A percentile compares a stretch with the other conserved stretches of the same genome.
Evolutionary conservation across 805 yeast genomes (phyloP).

Genomic region (Scheffersomyces spartinae): DNA sequence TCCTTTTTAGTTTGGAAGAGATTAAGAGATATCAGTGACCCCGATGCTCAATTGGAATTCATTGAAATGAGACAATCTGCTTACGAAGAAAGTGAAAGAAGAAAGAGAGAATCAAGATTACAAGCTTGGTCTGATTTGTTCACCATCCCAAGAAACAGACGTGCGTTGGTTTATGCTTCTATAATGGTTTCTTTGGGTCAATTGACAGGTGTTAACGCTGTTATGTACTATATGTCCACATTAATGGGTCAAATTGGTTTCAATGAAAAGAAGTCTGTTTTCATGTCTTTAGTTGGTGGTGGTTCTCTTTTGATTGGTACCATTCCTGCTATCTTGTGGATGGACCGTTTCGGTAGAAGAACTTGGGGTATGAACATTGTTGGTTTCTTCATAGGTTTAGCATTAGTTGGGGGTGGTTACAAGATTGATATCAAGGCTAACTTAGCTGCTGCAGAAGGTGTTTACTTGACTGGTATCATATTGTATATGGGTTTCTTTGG

Average conservation of each 20-base stretch:
- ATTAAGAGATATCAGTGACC: slow-evolving; percentile 35
- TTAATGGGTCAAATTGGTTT: slow-evolving; percentile 48
- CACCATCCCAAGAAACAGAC: slow-evolving; percentile 45
- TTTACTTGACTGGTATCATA: slow-evolving; percentile 51
- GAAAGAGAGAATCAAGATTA: slow-evolving; percentile 19
- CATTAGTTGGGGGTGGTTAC: slow-evolving; percentile 50
- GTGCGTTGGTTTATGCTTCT: slow-evolving; percentile 46
- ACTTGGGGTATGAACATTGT: slow-evolving; percentile 48
- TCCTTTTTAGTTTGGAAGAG: slow-evolving; percentile 47
- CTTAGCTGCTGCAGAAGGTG: slow-evolving; percentile 40
- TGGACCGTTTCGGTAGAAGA: slow-evolving; percentile 48
- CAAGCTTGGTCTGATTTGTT: slow-evolving; percentile 40
- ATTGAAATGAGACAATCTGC: slow-evolving; percentile 46
- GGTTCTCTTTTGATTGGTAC: slow-evolving; percentile 52
- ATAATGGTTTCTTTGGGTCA: slow-evolving; percentile 53
- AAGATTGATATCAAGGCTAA: slow-evolving; percentile 25
- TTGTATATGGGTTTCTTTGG: slow-evolving; percentile 59
- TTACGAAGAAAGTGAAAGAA: slow-evolving; percentile 31
- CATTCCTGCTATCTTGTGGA: slow-evolving; percentile 50
- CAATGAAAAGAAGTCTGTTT: slow-evolving; percentile 36
- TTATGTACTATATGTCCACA: slow-evolving; percentile 53
- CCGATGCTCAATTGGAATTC: slow-evolving; percentile 39
- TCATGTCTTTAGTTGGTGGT: slow-evolving; percentile 63
- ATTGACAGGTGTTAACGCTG: slow-evolving; percentile 58
- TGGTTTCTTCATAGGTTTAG: slow-evolving; percentile 49